Evolutionary conservation across 2,329 filamentous ascomycete genomes (phyloP).

Genomic region (Cordyceps pruinosa): DNA sequence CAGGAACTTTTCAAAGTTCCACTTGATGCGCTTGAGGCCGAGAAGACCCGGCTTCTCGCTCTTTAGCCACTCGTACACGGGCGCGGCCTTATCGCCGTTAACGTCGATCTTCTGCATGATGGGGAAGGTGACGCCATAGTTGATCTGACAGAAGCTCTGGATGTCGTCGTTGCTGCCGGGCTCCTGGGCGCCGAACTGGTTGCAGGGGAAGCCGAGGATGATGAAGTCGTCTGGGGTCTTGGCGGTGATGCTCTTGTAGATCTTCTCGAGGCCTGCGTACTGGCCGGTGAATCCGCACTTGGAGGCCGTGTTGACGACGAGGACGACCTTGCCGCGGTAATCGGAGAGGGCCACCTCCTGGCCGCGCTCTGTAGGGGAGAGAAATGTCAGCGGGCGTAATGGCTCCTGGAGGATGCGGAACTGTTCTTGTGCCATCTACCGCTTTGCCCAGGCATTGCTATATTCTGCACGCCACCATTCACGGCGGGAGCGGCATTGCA

Average conservation of each 20-base stretch:
- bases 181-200: conserved; percentile 91
- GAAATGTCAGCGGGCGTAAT: background rate
- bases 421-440: background rate
- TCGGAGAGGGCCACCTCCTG: conserved; percentile 59
- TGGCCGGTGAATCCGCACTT: conserved; percentile 99
- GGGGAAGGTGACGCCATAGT: conserved; percentile 88
- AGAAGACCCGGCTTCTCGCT: conserved; percentile 70
- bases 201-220: conserved; percentile 95
- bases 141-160: conserved; percentile 79
- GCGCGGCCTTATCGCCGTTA: conserved; percentile 76
- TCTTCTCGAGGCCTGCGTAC: conserved; percentile 80
- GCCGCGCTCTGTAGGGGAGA: conserved; percentile 45
- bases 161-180: conserved; percentile 77
- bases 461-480: too few species aligned
- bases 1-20: conserved; percentile 99
- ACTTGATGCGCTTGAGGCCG: conserved; percentile 89
- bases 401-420: background rate
- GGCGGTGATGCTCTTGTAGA: conserved; percentile 72
- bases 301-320: conserved; percentile 95
- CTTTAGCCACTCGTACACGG: conserved; percentile 73
- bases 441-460: background rate
- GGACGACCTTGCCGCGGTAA: conserved; percentile 86
- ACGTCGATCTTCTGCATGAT: conserved; percentile 89
- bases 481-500: too few species aligned
- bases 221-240: conserved; percentile 69